Conservation (phyloP, 768 basidiomycete genomes). For the Lanmaoa rubissima region DNA sequence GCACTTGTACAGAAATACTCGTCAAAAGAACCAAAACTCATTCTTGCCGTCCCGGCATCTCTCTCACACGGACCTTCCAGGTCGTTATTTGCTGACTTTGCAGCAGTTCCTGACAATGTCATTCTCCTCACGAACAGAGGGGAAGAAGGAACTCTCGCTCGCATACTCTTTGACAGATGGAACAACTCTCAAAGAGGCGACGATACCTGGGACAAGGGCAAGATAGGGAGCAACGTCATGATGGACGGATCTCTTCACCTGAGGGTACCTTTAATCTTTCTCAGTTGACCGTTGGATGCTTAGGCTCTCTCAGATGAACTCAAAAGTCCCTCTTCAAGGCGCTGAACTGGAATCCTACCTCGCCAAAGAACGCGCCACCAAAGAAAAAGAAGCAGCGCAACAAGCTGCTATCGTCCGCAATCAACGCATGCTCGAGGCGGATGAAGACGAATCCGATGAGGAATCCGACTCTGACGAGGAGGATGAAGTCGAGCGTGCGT, state of each 20-base stretch:
- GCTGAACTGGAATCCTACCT: conserved; percentile 81
- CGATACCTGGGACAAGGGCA: conserved; percentile 86
- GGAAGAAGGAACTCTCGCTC: conserved; percentile 77
- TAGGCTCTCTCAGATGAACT: conserved; percentile 59
- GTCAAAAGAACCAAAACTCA: conserved; percentile 86
- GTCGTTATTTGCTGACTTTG: conserved; percentile 82
- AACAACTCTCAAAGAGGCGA: conserved; percentile 75
- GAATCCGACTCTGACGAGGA: conserved; percentile 69
- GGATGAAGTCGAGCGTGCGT: conserved; percentile 52
- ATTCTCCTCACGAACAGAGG: conserved; percentile 80
- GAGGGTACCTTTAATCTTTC: conserved; percentile 44
- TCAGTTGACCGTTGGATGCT: not conserved
- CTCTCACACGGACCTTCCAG: conserved; percentile 92
- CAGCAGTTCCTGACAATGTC: conserved; percentile 78
- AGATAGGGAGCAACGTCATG: conserved; percentile 82
- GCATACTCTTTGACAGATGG: conserved; percentile 84
- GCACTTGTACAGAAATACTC: conserved; percentile 80
- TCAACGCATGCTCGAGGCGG: conserved; percentile 90
- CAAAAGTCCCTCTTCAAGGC: conserved; percentile 88
- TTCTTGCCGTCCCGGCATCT: conserved; percentile 90
- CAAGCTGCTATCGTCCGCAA: conserved; percentile 81
- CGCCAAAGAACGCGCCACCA: conserved; percentile 68
- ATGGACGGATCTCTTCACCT: conserved; percentile 70
- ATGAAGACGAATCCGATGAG: conserved; percentile 79
- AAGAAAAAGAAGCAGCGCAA: conserved; percentile 83